Conservation (phyloP, 352 stramenopile genomes). For the Phytophthora sp. region DNA sequence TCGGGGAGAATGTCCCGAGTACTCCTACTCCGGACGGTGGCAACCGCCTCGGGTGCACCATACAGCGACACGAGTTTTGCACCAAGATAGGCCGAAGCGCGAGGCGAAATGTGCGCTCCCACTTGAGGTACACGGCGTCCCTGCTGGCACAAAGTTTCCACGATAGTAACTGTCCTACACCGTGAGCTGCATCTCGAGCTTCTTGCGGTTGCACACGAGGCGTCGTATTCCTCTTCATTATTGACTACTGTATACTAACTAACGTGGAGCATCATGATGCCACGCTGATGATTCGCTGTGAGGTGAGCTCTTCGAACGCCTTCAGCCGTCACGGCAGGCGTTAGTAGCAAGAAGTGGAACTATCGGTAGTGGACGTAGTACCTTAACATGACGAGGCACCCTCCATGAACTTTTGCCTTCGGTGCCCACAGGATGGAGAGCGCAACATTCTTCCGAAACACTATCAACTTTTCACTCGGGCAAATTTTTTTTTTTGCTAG, state of each 20-base stretch:
- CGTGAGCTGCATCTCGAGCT: slow-evolving; percentile 75
- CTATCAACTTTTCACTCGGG: too few species aligned
- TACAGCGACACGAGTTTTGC: slow-evolving; percentile 62
- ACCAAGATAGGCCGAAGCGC: slow-evolving; percentile 72
- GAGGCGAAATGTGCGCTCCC: slow-evolving; percentile 72
- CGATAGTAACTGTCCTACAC: slow-evolving; percentile 68
- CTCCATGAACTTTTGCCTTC: slow-evolving; percentile 74
- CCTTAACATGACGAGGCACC: slow-evolving; percentile 79
- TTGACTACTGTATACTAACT: too few species aligned
- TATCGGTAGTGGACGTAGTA: slow-evolving; percentile 83
- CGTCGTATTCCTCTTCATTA: slow-evolving; percentile 65
- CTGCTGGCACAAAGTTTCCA: slow-evolving; percentile 72
- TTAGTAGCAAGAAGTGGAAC: slow-evolving; percentile 72
- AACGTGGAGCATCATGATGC: slow-evolving; percentile 81
- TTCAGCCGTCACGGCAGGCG: slow-evolving; percentile 31
- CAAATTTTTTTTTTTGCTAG: too few species aligned
- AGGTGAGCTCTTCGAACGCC: slow-evolving; percentile 51
- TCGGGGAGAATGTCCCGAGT: too few species aligned
- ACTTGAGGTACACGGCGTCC: slow-evolving; percentile 72
- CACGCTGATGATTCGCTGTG: slow-evolving; percentile 66
- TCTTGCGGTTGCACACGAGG: slow-evolving; percentile 72
- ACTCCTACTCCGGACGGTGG: too few species aligned
- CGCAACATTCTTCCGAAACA: slow-evolving; percentile 16
- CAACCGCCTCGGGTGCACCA: too few species aligned
- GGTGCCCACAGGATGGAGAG: slow-evolving; percentile 15